Base-by-base conservation (phyloP, 352 stramenopile genomes). In the Phytophthora megakarya region DNA sequence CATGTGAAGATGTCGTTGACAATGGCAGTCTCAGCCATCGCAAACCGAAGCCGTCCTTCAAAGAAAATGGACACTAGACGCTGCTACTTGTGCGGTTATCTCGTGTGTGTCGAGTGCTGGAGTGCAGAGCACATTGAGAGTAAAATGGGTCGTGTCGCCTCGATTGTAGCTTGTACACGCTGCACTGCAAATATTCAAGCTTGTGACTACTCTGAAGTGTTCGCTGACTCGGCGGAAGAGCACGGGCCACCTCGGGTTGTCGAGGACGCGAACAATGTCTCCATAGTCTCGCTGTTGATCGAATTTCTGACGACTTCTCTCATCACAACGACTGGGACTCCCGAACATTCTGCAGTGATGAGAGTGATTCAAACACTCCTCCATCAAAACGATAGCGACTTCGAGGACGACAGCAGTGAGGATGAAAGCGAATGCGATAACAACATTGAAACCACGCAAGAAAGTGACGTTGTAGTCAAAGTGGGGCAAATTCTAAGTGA, bases 131-230 rank as follows among this genome's bases (percentile, higher is more conserved):
- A 61, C 22, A 73, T 73, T 59, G 65, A 73, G 46, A 73, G 59
- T 30, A 59, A 40, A 0, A 30, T 53, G 3, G 59, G 65, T 3
- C 59, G 59, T 21, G 52, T 73, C 1, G 65, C 65, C 8, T 43
- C 39, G 3, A 69, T 73, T 54, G 59, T 73, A 0, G 65, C 69
- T 4, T 73, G 65, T n/a, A 69, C 35, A 11, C 37, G 65, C 23
- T 73, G 65, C 10, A 33, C 50, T 11, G 59, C 51, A 3, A 56
- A 53, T 21, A 60, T 73, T 2, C 47, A 69, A 38, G 59, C 65
- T 11, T 75, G 74, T 25, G 74, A 86, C 40, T 86, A 78, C 47
- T 55, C 63, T 13, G 19, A 52, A 16, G 48, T 67, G 26, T 60
- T 59, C n/a, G 40, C 49, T 15, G 39, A 43, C 12, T 49, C 58